Conservation (phyloP, 208 protist species). For the Phytomonas sp. region DNA sequence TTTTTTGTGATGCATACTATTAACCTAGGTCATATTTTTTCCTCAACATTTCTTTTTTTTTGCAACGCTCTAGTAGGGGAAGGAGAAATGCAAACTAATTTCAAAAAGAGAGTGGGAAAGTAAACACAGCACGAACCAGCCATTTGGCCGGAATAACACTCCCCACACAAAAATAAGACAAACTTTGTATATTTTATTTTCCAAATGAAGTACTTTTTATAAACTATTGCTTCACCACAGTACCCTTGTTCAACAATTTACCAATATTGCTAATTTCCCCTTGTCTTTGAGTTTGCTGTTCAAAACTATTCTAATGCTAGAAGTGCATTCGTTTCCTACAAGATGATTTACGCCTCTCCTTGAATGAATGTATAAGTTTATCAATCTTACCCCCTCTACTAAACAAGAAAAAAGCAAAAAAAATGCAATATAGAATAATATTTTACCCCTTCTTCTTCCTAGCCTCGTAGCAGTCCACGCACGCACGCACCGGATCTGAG, state of each 20-base stretch:
- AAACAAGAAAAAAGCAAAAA: neutral
- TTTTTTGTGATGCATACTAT: constrained; percentile 2
- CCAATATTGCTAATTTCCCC: neutral
- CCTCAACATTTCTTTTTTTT: constrained; percentile 11
- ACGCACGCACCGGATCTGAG: constrained; percentile 39
- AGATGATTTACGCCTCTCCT: neutral
- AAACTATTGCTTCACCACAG: neutral
- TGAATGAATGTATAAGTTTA: neutral
- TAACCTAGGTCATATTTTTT: constrained; percentile 14
- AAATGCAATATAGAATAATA: constrained; percentile 6
- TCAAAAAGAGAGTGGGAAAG: constrained; percentile 6
- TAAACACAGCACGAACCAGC: neutral
- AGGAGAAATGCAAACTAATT: constrained; percentile 9
- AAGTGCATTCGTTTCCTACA: neutral
- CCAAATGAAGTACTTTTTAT: neutral
- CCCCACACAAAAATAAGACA: neutral
- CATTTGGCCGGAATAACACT: neutral
- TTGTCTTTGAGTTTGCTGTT: neutral
- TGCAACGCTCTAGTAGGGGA: neutral
- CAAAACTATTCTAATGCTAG: neutral
- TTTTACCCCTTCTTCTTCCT: constrained; percentile 18
- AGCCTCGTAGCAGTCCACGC: constrained; percentile 46
- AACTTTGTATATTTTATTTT: neutral
- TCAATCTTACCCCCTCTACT: neutral
- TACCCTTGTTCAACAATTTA: neutral